Base-by-base conservation (phyloP, 2,329 filamentous ascomycete genomes). In the Fusarium clavum region DNA sequence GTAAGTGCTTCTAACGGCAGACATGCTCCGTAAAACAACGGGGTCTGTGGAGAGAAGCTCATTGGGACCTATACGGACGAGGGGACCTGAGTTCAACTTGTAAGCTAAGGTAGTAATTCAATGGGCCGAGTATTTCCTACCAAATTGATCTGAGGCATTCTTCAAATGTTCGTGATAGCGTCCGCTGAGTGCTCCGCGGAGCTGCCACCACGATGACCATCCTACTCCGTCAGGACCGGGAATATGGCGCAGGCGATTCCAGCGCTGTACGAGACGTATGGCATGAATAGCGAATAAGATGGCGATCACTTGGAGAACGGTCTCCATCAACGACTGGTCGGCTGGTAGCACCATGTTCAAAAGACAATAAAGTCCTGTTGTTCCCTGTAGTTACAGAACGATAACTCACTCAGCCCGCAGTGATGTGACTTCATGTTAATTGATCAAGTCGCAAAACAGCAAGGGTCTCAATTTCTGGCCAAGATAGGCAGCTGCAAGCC, bases 21-120 rank as follows among this genome's bases (percentile, higher is more conserved):
- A 78, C 73, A 83, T 81, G 24, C 70, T 77, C 24, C 79, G 78
- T 13, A 84, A 57, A 25, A 82, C 69, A 2, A 77, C 79, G 0
- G 81, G 80, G 55, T 84, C 83, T 25, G 76, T 73, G 1, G 79
- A 82, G 6, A 75, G 3, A 69, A 73, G 8, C 45, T 67, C 62
- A 24, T 65, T 65, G 9, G 62, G 62, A 1, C 62, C 62, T 24
- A 65, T 47, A 2, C 61, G 61, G 3, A 65, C 62, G 1, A 70
- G 56, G 0, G 61, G 62, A 2, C 54, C 45, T 54, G 81, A 68
- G 3, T 75, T 8, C 5, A 3, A 2, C n/a, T 3, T 7, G 24
- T 73, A 2, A 71, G 32, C 7, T 49, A 22, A 29, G 10, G 27
- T 4, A 11, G n/a, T 7, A 9, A 7, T 16, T 6, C 5, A 7